A percentile compares a stretch with the other conserved stretches of the same genome.
phyloP scores from a whole-genome alignment of 192 early-diverging fungal genomes.

The Funneliformis geosporum region DNA sequence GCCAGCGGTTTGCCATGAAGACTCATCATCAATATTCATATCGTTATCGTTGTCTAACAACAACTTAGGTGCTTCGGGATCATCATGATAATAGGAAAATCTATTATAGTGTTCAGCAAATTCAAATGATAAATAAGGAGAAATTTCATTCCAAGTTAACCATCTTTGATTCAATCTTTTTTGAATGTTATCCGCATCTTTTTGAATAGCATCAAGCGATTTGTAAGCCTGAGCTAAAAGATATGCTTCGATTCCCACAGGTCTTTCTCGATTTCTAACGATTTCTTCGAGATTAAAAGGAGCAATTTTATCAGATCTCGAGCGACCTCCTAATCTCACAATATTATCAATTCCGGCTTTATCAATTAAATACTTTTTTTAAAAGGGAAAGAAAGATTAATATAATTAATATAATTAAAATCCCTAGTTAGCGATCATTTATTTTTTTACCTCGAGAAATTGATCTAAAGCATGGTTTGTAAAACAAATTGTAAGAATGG shows the following conservation, averaged over 20 bases:
- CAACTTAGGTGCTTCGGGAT: not conserved
- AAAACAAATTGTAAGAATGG: constrained; percentile 55
- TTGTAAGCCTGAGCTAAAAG: not conserved
- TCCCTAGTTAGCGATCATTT: too few species aligned
- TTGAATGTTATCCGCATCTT: constrained; percentile 32
- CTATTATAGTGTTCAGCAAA: constrained; percentile 15
- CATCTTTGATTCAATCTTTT: not conserved
- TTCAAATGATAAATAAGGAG: constrained; percentile 1
- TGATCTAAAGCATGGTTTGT: constrained; percentile 68
- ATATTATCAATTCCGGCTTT: constrained; percentile 41
- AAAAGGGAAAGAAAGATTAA: not conserved
- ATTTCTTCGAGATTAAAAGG: constrained; percentile 31
- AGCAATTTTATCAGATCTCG: constrained; percentile 36
- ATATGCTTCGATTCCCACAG: constrained; percentile 23
- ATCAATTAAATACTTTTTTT: constrained; percentile 21
- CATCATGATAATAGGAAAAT: not conserved
- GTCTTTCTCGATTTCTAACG: constrained; percentile 26
- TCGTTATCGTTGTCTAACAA: not conserved
- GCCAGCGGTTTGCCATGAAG: not conserved
- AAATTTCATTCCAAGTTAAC: constrained; percentile 33
- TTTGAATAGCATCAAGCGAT: constrained; percentile 3
- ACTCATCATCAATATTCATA: not conserved
- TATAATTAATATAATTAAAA: not conserved
- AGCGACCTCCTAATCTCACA: constrained; percentile 52
- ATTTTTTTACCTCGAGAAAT: constrained; percentile 45